These are phyloP conservation scores for Magnaporthiopsis rhizophila DNA, from an alignment of 2,329 filamentous ascomycete genomes.

Conservation along the genomic window DNA sequence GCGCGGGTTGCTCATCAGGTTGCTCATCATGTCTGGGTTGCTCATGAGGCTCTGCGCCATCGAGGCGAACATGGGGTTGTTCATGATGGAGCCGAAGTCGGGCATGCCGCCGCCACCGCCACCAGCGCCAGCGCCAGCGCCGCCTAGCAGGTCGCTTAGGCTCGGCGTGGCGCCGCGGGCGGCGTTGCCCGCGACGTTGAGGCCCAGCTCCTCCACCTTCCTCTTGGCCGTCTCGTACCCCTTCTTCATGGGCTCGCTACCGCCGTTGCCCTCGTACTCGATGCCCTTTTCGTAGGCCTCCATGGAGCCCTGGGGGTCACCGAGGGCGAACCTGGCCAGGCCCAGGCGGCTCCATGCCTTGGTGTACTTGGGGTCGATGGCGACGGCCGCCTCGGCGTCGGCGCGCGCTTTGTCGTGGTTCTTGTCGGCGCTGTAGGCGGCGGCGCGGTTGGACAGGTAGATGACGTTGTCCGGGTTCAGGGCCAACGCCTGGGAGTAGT, in stretches of 20 bases:
- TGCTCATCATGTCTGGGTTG: slow-evolving; percentile 87
- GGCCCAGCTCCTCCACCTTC: slow-evolving; percentile 72
- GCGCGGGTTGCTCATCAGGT: slow-evolving; percentile 89
- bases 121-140: slow-evolving; percentile 37
- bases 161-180: slow-evolving; percentile 58
- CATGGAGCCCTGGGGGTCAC: slow-evolving; percentile 85
- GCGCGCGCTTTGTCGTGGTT: slow-evolving; percentile 77
- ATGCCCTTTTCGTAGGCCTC: slow-evolving; percentile 92
- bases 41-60: slow-evolving; percentile 98
- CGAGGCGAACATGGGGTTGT: slow-evolving; percentile 94
- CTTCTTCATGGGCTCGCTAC: slow-evolving; percentile 95
- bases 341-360: slow-evolving; percentile 96
- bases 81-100: slow-evolving; percentile 81
- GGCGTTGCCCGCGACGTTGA: slow-evolving; percentile 26
- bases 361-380: slow-evolving; percentile 84
- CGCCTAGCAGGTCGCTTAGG: slow-evolving; percentile 62
- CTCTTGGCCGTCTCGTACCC: slow-evolving; percentile 90
- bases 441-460: slow-evolving; percentile 95
- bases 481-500: slow-evolving; percentile 80
- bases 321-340: slow-evolving; percentile 83
- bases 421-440: slow-evolving; percentile 76
- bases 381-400: slow-evolving; percentile 86
- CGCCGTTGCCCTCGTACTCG: slow-evolving; percentile 86
- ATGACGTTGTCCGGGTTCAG: slow-evolving; percentile 83
- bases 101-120: slow-evolving; percentile 74